Base-by-base conservation (phyloP, 2,329 filamentous ascomycete genomes). In the Colletotrichum sp. region DNA sequence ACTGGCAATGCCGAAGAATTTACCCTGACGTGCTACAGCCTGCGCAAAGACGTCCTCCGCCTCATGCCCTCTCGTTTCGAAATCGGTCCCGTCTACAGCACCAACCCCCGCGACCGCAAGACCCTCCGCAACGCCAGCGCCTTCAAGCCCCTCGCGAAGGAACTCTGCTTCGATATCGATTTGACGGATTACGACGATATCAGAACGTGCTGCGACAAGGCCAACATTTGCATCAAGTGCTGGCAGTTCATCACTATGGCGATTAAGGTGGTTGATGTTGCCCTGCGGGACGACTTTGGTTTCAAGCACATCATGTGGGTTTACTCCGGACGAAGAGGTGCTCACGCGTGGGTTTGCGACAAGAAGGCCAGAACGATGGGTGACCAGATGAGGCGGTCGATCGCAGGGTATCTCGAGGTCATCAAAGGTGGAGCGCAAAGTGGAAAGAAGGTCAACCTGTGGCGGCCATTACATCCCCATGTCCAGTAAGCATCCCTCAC, bases 181-280 rank as follows among this genome's bases (percentile, higher is more conserved):
- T 91, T 99, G 91, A 99, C 97, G 71, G 97, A 99, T 86, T 99
- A 99, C 86, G 97, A 99, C 83, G 95, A 98, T 79, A 95, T 99
- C 78, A 93, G 97, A 80, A 98, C 96, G 32, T 99, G 97, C 86
- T 99, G 97, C 84, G 93, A 94, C 81, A 96, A 96, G 83, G 95
- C 96, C 10, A 98, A 95, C 80, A 99, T 99, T 79, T 99, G 97
- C 84, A 90, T 89, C 79, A 97, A 96, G 83, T 99, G 97, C 87
- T 99, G 97, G 97, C 90, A 94, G 66, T 99, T 99, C 85, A 98
- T 98, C 80, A 98, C 95, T 28, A 99, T 99, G 96, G 95, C 97
- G 9, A 96, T 99, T 83, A 97, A 98, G 83, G 95, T 98, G 18
- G 90, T 99, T 15, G 96, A 99, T 83, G 90, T 92, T 15, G 96